Percentiles rank a stretch among this genome's conserved stretches.
These are phyloP conservation scores for Leishmania gerbilli DNA, from an alignment of 208 protist species.

Conservation along the genomic window DNA sequence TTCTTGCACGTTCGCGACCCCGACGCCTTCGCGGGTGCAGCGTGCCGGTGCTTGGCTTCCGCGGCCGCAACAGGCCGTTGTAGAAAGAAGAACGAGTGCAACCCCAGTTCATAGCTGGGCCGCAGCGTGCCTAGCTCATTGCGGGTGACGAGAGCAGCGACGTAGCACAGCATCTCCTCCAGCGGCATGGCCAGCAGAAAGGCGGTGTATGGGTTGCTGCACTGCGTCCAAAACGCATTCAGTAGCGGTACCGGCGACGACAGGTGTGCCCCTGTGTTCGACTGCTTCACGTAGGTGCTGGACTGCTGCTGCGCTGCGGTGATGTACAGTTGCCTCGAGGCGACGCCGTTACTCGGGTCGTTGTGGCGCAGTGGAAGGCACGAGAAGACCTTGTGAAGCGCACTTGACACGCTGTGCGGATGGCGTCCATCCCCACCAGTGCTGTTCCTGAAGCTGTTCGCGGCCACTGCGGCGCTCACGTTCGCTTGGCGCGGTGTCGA, in stretches of 20 bases:
- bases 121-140: constrained; percentile 32
- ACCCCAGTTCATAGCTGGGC: constrained; percentile 11
- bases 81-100: constrained; percentile 40
- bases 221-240: neutral
- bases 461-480: neutral
- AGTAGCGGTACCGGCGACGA: neutral
- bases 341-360: neutral
- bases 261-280: neutral
- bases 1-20: neutral
- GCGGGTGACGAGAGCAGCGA: constrained; percentile 26
- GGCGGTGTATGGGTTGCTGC: neutral
- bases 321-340: constrained; percentile 13
- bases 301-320: constrained; percentile 11
- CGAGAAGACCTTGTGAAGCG: constrained; percentile 22
- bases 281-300: constrained; percentile 3
- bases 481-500: neutral
- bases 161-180: constrained; percentile 27
- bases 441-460: neutral
- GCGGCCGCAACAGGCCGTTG: constrained; percentile 3
- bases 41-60: neutral
- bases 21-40: neutral
- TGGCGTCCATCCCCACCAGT: neutral
- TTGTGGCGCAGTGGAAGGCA: constrained; percentile 15
- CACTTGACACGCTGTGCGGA: neutral
- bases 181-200: constrained; percentile 22